Base-by-base conservation (phyloP, 306 rosid genomes). In the Senna siamea region DNA sequence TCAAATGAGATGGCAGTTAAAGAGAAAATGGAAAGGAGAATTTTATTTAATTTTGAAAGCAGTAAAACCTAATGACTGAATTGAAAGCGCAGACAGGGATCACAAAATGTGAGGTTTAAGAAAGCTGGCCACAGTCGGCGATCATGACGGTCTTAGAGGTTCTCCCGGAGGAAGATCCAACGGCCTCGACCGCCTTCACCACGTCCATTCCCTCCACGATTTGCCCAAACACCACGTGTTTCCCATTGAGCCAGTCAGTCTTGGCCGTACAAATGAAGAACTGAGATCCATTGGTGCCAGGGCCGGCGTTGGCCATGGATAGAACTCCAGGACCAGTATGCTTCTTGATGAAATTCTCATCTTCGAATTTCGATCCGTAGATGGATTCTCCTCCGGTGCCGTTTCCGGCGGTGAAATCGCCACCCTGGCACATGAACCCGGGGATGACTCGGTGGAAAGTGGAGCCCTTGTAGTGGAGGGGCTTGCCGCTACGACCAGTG, bases 291-390 rank as follows among this genome's bases (percentile, higher is more conserved):
- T 88, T 88, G 22, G 93, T 88, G 5, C 87, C 85, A 2, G 93
- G 93, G 0, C 93, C 90, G 2, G 93, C 85, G 41, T 86, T 88
- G 19, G 93, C 93, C 93, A 88, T 88, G 48, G 93, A 88, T 10
- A 88, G 69, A 35, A 88, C n/a, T 11, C 93, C 90, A 6, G 89
- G 86, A 0, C 93, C 90, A n/a, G 93, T 88, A 87, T 88, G 90
- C 81, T 81, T 88, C 85, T 80, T 88, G 2, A 50, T 0, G 82
- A 88, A 88, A 82, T 88, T 88, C 87, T 88, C 93, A 12, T 88
- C 93, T 32, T 88, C 86, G 74, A 88, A 88, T 78, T 88, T 86
- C 13, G 79, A 23, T 8, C 93, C 93, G 68, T 88, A 88, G 83
- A 88, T 88, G 72, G 93, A 88, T 48, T 86, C 90, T 4, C 90